Percentiles rank a stretch among this genome's conserved stretches.
These are phyloP conservation scores for Syzygium syzygioides DNA, from an alignment of 441 rosid species.

Conservation along the genomic window DNA sequence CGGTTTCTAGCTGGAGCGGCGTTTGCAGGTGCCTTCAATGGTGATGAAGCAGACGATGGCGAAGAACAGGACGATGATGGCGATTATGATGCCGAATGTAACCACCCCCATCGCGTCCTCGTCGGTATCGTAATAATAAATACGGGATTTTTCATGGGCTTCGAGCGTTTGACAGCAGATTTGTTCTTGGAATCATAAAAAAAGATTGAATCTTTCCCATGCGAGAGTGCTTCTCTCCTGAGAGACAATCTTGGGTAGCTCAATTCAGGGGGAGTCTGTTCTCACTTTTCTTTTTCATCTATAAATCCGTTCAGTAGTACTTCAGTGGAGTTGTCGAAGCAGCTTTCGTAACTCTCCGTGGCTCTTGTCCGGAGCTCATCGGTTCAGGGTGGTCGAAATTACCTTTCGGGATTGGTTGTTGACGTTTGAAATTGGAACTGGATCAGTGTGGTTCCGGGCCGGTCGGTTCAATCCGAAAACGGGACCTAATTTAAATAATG, in stretches of 20 bases:
- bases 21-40: slow-evolving; percentile 69
- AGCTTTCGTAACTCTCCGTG: background rate
- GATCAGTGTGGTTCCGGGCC: background rate
- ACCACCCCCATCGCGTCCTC: slow-evolving; percentile 42
- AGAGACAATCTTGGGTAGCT: background rate
- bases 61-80: slow-evolving; percentile 58
- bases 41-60: slow-evolving; percentile 61
- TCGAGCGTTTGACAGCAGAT: background rate
- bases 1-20: slow-evolving; percentile 26
- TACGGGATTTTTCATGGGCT: background rate
- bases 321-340: background rate
- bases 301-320: background rate
- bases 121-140: background rate
- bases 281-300: background rate
- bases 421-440: background rate
- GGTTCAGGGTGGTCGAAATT: background rate
- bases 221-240: background rate
- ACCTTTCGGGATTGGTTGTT: background rate
- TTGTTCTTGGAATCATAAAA: background rate
- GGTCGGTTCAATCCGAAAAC: background rate
- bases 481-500: background rate
- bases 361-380: no score
- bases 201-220: background rate
- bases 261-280: background rate
- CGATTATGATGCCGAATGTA: slow-evolving; percentile 73